phyloP scores from a whole-genome alignment of 441 rosid species.

The Croton laevigatus region DNA sequence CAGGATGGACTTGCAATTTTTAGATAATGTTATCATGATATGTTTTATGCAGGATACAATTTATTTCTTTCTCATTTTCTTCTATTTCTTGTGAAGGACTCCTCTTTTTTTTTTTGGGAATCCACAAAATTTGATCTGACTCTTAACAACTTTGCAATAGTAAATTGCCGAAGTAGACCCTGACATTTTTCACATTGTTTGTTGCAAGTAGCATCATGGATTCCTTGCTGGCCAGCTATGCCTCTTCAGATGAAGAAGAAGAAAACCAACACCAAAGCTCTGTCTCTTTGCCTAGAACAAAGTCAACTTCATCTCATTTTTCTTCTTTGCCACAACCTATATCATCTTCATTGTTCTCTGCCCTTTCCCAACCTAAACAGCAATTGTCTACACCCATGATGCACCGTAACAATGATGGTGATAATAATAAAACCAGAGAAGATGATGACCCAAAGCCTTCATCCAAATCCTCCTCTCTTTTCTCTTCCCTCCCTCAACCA shows the following conservation, averaged over 20 bases:
- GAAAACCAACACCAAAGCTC: constrained; percentile 26
- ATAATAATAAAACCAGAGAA: neutral
- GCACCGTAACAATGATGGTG: neutral
- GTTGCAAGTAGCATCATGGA: constrained; percentile 43
- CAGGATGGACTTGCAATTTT: neutral
- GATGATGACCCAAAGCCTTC: constrained; percentile 18
- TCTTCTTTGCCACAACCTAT: constrained; percentile 27
- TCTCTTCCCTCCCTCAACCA: constrained; percentile 65
- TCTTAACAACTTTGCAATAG: neutral
- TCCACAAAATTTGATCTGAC: neutral
- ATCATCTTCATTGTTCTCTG: constrained; percentile 21
- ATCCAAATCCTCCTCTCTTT: constrained; percentile 29
- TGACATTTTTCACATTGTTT: neutral
- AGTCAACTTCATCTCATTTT: constrained; percentile 20
- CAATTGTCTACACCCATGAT: neutral
- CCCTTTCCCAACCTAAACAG: constrained; percentile 34
- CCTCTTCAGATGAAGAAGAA: constrained; percentile 76
- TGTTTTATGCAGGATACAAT: neutral
- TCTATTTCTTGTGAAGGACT: neutral
- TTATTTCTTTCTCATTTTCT: neutral
- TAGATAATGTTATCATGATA: neutral
- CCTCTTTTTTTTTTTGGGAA: neutral
- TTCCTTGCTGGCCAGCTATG: constrained; percentile 71
- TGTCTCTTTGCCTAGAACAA: constrained; percentile 11
- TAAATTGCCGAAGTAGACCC: neutral